Percentiles rank a stretch among this genome's conserved stretches.
Conservation (phyloP, 768 basidiomycete genomes). For the Suillus brevipes region DNA sequence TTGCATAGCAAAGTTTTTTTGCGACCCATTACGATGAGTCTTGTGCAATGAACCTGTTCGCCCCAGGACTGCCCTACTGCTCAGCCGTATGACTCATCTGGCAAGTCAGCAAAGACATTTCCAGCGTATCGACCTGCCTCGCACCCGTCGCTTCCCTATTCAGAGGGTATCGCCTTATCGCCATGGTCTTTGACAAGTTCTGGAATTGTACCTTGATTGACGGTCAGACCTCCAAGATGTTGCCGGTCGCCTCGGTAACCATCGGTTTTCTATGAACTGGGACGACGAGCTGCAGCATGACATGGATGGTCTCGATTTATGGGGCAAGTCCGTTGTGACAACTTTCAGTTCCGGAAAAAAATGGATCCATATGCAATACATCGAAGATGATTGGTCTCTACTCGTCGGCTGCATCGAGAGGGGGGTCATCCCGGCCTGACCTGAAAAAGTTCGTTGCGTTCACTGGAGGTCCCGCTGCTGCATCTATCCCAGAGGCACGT, state of each 20-base stretch:
- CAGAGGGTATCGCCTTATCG: background rate
- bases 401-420: too few species aligned
- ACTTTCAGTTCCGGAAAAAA: slow-evolving; percentile 12
- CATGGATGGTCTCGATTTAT: background rate
- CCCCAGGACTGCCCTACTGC: slow-evolving; percentile 20
- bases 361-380: slow-evolving; percentile 14
- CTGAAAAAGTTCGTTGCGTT: background rate
- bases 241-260: background rate
- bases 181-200: background rate
- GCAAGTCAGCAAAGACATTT: slow-evolving; percentile 19
- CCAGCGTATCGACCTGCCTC: slow-evolving; percentile 18
- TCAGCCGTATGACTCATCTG: slow-evolving; percentile 21
- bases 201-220: background rate
- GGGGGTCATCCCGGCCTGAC: background rate
- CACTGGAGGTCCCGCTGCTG: slow-evolving; percentile 6
- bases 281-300: background rate
- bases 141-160: background rate
- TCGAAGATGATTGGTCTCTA: too few species aligned
- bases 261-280: background rate
- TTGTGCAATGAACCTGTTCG: slow-evolving; percentile 14
- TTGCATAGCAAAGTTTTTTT: slow-evolving; percentile 15
- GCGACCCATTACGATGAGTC: background rate
- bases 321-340: background rate
- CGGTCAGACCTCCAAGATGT: background rate
- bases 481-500: slow-evolving; percentile 8